Conservation (phyloP, 176 grass and related monocot genomes). For the Tillandsia fasciculata region DNA sequence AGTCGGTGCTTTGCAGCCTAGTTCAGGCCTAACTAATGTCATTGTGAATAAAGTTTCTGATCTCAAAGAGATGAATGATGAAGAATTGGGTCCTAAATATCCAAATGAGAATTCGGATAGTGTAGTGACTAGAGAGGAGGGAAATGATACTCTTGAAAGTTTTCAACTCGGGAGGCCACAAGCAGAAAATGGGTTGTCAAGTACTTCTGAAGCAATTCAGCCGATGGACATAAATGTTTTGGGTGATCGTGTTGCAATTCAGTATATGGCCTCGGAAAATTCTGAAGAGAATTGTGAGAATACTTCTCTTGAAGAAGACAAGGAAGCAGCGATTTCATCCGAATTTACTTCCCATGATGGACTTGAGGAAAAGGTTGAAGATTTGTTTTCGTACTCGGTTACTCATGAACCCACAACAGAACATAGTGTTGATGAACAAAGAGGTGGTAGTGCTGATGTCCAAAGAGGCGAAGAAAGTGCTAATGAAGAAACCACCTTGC, state of each 20-base stretch:
- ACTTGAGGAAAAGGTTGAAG: conserved; percentile 11
- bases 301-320: conserved; percentile 21
- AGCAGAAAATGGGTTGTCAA: background rate
- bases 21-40: background rate
- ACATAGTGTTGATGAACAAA: conserved; percentile 20
- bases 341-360: conserved; percentile 6
- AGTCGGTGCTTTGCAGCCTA: background rate
- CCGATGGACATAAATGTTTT: background rate
- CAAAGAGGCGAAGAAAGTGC: conserved; percentile 29
- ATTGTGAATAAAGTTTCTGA: background rate
- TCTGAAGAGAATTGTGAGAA: conserved; percentile 9
- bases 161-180: background rate
- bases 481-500: conserved; percentile 7
- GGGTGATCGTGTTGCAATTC: background rate
- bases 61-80: conserved; percentile 1
- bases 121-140: background rate
- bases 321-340: background rate
- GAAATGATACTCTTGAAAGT: background rate
- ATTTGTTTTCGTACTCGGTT: conserved; percentile 17
- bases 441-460: conserved; percentile 18
- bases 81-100: background rate
- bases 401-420: conserved; percentile 11
- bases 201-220: background rate
- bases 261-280: conserved; percentile 24
- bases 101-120: background rate